Conservation (phyloP, 2,329 filamentous ascomycete genomes). For the Trichothecium roseum region DNA sequence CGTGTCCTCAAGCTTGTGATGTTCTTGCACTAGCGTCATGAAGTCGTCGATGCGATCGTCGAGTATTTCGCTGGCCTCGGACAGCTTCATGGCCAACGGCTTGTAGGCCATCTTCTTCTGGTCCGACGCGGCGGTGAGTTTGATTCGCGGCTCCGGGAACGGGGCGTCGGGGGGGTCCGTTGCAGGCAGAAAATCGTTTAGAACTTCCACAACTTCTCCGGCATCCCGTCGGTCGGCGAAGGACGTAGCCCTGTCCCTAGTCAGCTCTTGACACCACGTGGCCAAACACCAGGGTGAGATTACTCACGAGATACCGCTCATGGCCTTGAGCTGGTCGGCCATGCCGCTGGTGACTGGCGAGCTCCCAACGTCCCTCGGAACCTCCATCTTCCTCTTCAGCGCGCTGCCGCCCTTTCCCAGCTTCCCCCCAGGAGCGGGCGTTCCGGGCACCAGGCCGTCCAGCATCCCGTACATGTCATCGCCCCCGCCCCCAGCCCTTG, state of each 20-base stretch:
- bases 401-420: conserved; percentile 23
- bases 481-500: conserved; percentile 2
- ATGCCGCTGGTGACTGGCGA: conserved; percentile 20
- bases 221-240: conserved; percentile 72
- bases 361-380: conserved; percentile 15
- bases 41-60: conserved; percentile 96
- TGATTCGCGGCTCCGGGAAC: conserved; percentile 67
- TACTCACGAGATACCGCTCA: conserved; percentile 19
- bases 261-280: not conserved
- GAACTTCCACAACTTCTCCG: conserved; percentile 71
- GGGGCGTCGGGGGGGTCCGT: conserved; percentile 62
- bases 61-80: conserved; percentile 82
- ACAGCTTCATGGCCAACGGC: conserved; percentile 88
- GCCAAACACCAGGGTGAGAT: too few relatives aligned
- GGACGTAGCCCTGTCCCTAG: conserved; percentile 14
- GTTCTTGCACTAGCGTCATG: conserved; percentile 57
- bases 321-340: conserved; percentile 19
- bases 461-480: conserved; percentile 76
- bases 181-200: conserved; percentile 64
- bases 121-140: conserved; percentile 77
- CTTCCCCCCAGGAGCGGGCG: conserved; percentile 35
- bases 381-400: conserved; percentile 20
- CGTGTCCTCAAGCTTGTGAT: conserved; percentile 66
- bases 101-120: conserved; percentile 86
- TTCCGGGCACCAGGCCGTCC: conserved; percentile 58